phyloP scores from a whole-genome alignment of 129 eudicot genomes.

The Dittrichia graveolens region DNA sequence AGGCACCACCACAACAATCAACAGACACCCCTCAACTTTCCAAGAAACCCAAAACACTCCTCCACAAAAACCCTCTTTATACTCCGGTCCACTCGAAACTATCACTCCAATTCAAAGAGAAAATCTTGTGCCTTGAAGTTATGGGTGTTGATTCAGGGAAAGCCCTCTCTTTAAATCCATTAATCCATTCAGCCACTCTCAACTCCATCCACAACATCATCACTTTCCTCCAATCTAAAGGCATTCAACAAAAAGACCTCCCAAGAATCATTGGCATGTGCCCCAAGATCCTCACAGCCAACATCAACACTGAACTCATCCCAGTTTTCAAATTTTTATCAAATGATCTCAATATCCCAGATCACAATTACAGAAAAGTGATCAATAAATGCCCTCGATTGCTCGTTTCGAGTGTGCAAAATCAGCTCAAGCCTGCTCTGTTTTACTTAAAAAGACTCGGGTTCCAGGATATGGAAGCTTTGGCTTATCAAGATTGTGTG shows the following conservation, averaged over 20 bases:
- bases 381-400: slow-evolving; percentile 89
- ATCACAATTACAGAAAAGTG: slow-evolving; percentile 54
- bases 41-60: slow-evolving; percentile 60
- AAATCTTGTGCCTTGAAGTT: slow-evolving; percentile 85
- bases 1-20: slow-evolving; percentile 21
- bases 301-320: slow-evolving; percentile 50
- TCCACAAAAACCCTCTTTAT: slow-evolving; percentile 78
- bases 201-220: slow-evolving; percentile 58
- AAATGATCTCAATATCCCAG: slow-evolving; percentile 63
- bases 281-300: slow-evolving; percentile 69
- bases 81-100: slow-evolving; percentile 57
- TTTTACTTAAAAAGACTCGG: slow-evolving; percentile 76
- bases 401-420: slow-evolving; percentile 63
- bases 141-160: slow-evolving; percentile 93
- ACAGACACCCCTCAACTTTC: slow-evolving; percentile 45
- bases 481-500: slow-evolving; percentile 80
- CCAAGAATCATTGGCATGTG: slow-evolving; percentile 91
- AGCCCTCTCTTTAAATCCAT: slow-evolving; percentile 78
- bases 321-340: slow-evolving; percentile 78
- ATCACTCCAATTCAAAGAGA: slow-evolving; percentile 87
- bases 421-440: slow-evolving; percentile 84
- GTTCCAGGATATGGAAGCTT: slow-evolving; percentile 54
- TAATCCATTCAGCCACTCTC: slow-evolving; percentile 62
- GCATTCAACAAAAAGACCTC: slow-evolving; percentile 78
- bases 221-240: slow-evolving; percentile 75